Percentiles rank a stretch among this genome's conserved stretches.
These are phyloP conservation scores for Ceratobasidium sp. DNA, from an alignment of 1,284 basidiomycete genomes.

Conservation along the genomic window DNA sequence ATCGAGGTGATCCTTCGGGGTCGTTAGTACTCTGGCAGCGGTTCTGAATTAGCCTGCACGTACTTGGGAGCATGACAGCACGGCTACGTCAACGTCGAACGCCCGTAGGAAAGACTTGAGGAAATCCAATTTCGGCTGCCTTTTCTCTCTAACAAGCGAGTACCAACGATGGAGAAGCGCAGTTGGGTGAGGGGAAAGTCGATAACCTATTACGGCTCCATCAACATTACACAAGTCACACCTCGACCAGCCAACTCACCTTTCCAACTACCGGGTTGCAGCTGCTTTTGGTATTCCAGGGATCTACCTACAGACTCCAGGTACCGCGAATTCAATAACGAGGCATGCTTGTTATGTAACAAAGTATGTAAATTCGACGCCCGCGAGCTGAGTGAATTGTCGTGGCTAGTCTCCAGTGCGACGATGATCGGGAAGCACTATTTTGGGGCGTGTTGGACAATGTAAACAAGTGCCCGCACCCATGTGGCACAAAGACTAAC, in stretches of 20 bases:
- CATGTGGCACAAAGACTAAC: constrained; percentile 54
- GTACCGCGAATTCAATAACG: constrained; percentile 86
- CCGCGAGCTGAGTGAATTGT: constrained; percentile 66
- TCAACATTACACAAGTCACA: constrained; percentile 7
- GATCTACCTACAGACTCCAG: constrained; percentile 77
- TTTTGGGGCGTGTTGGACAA: neutral
- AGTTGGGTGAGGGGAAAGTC: constrained; percentile 63
- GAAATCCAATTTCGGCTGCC: constrained; percentile 83
- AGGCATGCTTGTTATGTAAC: constrained; percentile 87
- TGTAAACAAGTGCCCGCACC: neutral
- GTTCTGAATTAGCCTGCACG: constrained; percentile 55
- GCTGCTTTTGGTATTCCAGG: constrained; percentile 80
- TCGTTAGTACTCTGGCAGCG: constrained; percentile 50
- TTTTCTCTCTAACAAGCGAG: constrained; percentile 85
- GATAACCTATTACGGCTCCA: constrained; percentile 61
- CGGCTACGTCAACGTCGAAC: constrained; percentile 69
- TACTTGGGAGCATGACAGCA: constrained; percentile 53
- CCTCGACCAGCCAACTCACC: constrained; percentile 53
- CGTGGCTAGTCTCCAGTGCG: constrained; percentile 86
- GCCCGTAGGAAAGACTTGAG: constrained; percentile 80
- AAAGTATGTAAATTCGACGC: constrained; percentile 83
- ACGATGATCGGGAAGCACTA: constrained; percentile 92
- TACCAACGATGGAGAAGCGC: constrained; percentile 92
- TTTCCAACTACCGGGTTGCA: constrained; percentile 57
- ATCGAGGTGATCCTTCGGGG: constrained; percentile 71